These are phyloP conservation scores for Fusarium temperatum DNA, from an alignment of 2,329 filamentous ascomycete genomes.

Conservation along the genomic window DNA sequence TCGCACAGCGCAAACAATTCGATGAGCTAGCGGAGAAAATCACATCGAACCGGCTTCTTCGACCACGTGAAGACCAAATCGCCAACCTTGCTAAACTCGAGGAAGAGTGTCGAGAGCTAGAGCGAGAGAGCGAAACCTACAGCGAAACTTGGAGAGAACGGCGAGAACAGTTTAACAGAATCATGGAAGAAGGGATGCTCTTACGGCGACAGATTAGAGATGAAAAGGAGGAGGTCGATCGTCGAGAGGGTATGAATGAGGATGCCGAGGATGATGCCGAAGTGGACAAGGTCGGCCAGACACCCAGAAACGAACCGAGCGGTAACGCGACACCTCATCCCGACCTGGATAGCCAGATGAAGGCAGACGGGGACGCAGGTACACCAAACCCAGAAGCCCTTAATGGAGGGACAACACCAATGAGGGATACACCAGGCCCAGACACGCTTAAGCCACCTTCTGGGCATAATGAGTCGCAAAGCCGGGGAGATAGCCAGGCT, in stretches of 20 bases:
- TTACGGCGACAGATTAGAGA: conserved; percentile 87
- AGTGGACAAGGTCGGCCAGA: conserved; percentile 56
- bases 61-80: conserved; percentile 84
- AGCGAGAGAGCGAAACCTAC: conserved; percentile 84
- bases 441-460: conserved; percentile 40
- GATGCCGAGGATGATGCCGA: conserved; percentile 70
- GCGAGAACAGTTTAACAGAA: conserved; percentile 84
- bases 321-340: conserved; percentile 61
- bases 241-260: conserved; percentile 82
- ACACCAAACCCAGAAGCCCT: conserved; percentile 41
- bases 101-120: conserved; percentile 86
- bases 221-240: conserved; percentile 93
- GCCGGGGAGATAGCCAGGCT: conserved; percentile 41
- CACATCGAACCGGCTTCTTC: conserved; percentile 79
- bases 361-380: conserved; percentile 42
- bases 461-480: conserved; percentile 28
- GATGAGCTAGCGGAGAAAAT: conserved; percentile 91
- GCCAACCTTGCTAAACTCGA: conserved; percentile 82
- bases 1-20: conserved; percentile 83
- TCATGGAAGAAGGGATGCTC: conserved; percentile 91
- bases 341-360: conserved; percentile 51
- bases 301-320: conserved; percentile 60
- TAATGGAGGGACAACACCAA: conserved; percentile 48
- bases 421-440: conserved; percentile 42
- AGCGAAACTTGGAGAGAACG: conserved; percentile 85